Evolutionary conservation across 257 asterid genomes (phyloP).

Genomic region (Solanum okadae): DNA sequence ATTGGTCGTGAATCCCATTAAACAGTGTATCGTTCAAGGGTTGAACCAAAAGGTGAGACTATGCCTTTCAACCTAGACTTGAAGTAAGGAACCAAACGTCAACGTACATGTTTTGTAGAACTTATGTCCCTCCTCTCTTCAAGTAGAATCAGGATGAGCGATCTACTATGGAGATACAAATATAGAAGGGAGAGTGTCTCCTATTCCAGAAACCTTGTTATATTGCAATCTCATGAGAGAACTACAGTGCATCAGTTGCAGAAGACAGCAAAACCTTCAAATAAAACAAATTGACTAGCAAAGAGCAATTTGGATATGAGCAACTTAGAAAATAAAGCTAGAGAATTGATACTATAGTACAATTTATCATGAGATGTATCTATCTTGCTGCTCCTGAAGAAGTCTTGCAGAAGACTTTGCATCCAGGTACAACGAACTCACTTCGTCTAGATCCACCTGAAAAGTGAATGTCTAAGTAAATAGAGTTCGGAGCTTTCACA

Average conservation of each 20-base stretch:
- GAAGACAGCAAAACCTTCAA: neutral
- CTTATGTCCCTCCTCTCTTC: neutral
- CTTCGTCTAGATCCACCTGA: conserved; percentile 94
- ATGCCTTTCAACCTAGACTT: neutral
- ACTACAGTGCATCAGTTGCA: neutral
- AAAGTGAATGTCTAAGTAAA: neutral
- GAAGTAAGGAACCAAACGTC: neutral
- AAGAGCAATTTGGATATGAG: neutral
- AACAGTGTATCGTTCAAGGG: no score
- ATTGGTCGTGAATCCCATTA: no score
- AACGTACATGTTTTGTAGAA: neutral
- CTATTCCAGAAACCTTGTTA: neutral
- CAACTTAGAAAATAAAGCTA: neutral
- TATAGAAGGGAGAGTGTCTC: neutral
- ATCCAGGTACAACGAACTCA: conserved; percentile 60
- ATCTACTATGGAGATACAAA: neutral
- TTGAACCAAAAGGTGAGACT: neutral
- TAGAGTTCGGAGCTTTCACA: neutral
- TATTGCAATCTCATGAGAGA: neutral
- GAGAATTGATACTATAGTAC: neutral
- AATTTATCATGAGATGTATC: conserved; percentile 54
- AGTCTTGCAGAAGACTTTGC: conserved; percentile 87
- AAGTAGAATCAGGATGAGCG: neutral
- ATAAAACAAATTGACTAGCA: neutral
- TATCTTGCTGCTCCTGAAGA: conserved; percentile 92